Base-by-base conservation (phyloP, 192 early-diverging fungal genomes). In the Rhizophlyctis rosea region DNA sequence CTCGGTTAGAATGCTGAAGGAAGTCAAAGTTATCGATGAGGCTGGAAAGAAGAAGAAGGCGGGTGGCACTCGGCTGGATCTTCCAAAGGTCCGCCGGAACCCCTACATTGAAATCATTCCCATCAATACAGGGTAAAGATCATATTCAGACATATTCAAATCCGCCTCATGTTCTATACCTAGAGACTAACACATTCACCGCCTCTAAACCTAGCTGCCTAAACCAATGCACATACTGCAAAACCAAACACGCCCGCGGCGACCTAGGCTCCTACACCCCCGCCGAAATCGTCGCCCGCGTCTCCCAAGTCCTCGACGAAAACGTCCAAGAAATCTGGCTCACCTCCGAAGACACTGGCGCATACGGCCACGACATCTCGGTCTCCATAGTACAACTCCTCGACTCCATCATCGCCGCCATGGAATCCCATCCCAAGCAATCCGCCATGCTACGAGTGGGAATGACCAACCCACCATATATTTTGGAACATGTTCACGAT, bases 401-500 rank as follows among this genome's bases (percentile, higher is more conserved):
- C 7, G 65, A 69, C 65, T 73, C 59, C 47, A 77, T 83, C 51
- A 57, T 83, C 25, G 49, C 29, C 14, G 65, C 62, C 35, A 69
- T 83, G 58, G 80, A 82, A 49, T 29, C 32, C 18, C 68, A 74
- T 50, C 54, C 61, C 3, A 55, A 36, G 16, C 57, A 59, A 18
- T 59, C 50, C 25, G 75, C 67, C 21, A 85, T 69, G 78, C 65
- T 85, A 3, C 61, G 83, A 16, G 65, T 85, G n/a, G 83, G 83
- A 28, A 84, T 84, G 81, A 84, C 83, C 11, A 85, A 85, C 58
- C 83, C 83, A 23, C 83, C 83, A 1, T 83, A 85, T 70, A 85
- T 85, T 48, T 56, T 83, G 35, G 72, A 76, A 32, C 83, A 85
- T 64, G 31, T 85, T 25, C 53, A 64, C 18, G 74, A 71, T 47